Base-by-base conservation (phyloP, 495 filamentous ascomycete genomes). In the Cryomyces antarcticus region DNA sequence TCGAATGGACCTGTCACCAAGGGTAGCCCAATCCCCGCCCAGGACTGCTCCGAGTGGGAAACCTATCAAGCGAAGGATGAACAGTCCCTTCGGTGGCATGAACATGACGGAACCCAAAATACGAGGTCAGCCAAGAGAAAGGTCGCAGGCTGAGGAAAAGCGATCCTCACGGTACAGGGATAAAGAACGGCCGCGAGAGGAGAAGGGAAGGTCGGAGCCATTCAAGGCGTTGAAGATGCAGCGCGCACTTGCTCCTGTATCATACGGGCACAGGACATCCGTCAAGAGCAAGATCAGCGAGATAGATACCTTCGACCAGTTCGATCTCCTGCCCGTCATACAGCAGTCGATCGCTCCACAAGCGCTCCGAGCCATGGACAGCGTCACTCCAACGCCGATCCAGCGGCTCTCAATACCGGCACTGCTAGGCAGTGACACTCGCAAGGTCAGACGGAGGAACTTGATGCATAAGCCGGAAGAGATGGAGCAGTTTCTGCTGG, bases 171-270 rank as follows among this genome's bases (percentile, higher is more conserved):
- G 41, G 17, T 31, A 48, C 17, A 52, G 63, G 42, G 64, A 55
- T 48, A 45, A 46, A 11, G 38, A 43, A 55, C 41, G 44, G n/a
- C 37, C 42, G 55, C 31, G 41, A 41, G 43, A 43, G 30, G 48
- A 40, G 37, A 49, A 48, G 40, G 28, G 41, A 41, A 42, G 30
- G 36, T 30, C 46, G 5, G 57, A 56, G 28, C 50, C 68, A 13
- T 83, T 75, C 58, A 86, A 92, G 57, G 88, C 89, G 6, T 65
- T 97, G 60, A 96, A 89, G 62, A 97, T 97, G 89, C 86, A 89
- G 57, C 75, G 77, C 37, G 65, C 80, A 0, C 61, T 97, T 43
- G 61, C 76, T 6, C 68, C 75, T 5, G 64, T 96, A 24, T 67
- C 81, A 1, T 94, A 93, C 54, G 69, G 72, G 17, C 67, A 75